Evolutionary conservation across 495 filamentous ascomycete species (phyloP).

Genomic region (Xylaria longipes): DNA sequence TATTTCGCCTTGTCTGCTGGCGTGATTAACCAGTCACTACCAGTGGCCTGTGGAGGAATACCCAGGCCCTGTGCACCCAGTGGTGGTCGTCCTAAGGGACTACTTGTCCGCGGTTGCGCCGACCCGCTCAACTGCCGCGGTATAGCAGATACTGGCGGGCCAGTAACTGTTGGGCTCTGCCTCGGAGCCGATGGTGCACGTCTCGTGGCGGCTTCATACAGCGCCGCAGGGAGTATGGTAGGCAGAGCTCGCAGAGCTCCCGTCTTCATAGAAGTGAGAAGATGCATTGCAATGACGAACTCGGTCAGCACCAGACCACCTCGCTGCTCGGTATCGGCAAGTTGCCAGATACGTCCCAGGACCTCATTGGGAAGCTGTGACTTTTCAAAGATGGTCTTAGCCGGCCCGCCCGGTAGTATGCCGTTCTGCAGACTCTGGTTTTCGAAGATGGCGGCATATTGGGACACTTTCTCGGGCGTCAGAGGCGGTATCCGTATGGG

Average conservation of each 20-base stretch:
- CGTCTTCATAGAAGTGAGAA: constrained; percentile 87
- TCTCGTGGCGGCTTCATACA: constrained; percentile 91
- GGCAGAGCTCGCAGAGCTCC: constrained; percentile 81
- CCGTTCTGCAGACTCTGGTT: constrained; percentile 80
- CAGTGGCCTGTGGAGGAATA: constrained; percentile 63
- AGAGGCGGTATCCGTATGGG: constrained; percentile 90
- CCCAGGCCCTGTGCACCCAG: constrained; percentile 49
- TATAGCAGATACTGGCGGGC: constrained; percentile 48
- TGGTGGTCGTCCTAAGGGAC: constrained; percentile 69
- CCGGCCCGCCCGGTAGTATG: constrained; percentile 85
- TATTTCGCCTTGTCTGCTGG: constrained; percentile 85
- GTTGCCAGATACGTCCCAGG: constrained; percentile 91
- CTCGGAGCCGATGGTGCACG: constrained; percentile 54
- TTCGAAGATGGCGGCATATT: constrained; percentile 87
- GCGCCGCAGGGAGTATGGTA: constrained; percentile 77
- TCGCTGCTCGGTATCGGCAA: constrained; percentile 90
- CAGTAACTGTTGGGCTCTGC: constrained; percentile 45
- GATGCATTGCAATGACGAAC: constrained; percentile 98
- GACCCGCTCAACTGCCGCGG: constrained; percentile 56
- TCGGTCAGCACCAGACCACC: constrained; percentile 88
- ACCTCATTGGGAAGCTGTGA: constrained; percentile 88
- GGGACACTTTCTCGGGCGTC: constrained; percentile 84
- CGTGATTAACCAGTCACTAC: constrained; percentile 80
- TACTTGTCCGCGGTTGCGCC: constrained; percentile 64
- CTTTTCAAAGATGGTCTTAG: constrained; percentile 94